Evolutionary conservation across 495 filamentous ascomycete species (phyloP), one percentile per base, ranked within the genome.

Genomic region (Lasiosphaeria miniovina): DNA sequence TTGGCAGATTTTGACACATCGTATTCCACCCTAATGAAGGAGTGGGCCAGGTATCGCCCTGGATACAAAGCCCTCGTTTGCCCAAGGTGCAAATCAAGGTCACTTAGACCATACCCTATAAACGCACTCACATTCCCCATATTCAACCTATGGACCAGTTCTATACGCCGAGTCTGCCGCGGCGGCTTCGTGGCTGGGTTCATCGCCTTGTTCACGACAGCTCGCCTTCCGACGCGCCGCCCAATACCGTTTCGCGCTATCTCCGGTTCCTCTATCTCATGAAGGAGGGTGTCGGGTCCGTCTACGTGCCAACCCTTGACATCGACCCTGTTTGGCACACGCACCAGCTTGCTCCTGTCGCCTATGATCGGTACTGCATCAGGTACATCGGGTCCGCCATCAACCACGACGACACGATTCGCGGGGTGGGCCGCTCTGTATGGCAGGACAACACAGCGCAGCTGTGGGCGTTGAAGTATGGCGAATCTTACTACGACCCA

Each of bases 311-410:
- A 11, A 91, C 88, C 6, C 69, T 90, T 0, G 88, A 91, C 59
- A 81, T 90, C 32, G 88, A 91, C 66, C 74, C 90, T 1, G 86
- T 80, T 33, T 91, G 88, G 88, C 81, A 84, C 64, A 78, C 75
- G 0, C 78, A 79, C 60, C 68, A 80, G 66, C 79, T 90, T 32
- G 75, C 73, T 4, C 85, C 88, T 0, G 62, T 60, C 31, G 61
- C 64, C 32, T 90, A 90, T 75, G 65, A 54, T n/a, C n/a, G 43
- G 17, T 87, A 81, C 66, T 82, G 80, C 17, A 14, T 11, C 36
- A 31, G 3, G n/a, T 36, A 58, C 34, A n/a, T 58, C 34, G 60
- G 55, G 12, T 15, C 49, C 14, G 24, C 15, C 1, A 49, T 62
- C 24, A 41, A 45, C 11, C 60, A 62, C 46, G 55, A 62, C 43